These are phyloP conservation scores for Claviceps spartinae DNA, from an alignment of 2,329 filamentous ascomycete genomes.

Conservation along the genomic window DNA sequence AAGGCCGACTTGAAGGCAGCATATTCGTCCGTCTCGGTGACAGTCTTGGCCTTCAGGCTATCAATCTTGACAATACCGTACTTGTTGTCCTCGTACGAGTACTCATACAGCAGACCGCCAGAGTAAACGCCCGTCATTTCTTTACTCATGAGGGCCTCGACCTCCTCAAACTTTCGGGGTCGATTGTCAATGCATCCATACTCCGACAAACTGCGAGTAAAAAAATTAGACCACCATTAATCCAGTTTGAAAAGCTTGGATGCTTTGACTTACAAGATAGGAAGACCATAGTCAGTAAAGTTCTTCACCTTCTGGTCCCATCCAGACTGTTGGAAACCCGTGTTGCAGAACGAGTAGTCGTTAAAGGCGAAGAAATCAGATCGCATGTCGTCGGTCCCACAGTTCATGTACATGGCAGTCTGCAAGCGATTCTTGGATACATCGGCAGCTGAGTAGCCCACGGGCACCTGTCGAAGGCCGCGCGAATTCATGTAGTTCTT, in stretches of 20 bases:
- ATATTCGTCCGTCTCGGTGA: constrained; percentile 50
- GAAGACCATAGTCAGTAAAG: constrained; percentile 74
- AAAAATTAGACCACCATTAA: too few relatives aligned
- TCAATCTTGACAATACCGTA: constrained; percentile 69
- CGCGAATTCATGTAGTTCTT: constrained; percentile 53
- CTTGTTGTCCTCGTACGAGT: constrained; percentile 63
- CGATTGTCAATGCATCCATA: constrained; percentile 78
- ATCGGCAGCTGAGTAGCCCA: constrained; percentile 68
- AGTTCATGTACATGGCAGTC: constrained; percentile 89
- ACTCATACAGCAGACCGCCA: constrained; percentile 93
- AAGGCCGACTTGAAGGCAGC: constrained; percentile 35
- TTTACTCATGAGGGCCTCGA: constrained; percentile 62
- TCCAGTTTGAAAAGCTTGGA: not conserved
- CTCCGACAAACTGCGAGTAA: constrained; percentile 55
- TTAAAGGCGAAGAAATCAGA: constrained; percentile 86
- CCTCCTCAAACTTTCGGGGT: constrained; percentile 64
- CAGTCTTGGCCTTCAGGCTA: constrained; percentile 37
- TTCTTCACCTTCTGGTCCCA: constrained; percentile 84
- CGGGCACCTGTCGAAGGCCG: constrained; percentile 52
- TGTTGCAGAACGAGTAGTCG: constrained; percentile 79
- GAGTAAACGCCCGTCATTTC: constrained; percentile 88
- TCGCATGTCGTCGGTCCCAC: constrained; percentile 68
- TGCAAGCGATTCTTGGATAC: constrained; percentile 74
- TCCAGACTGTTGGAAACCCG: constrained; percentile 54
- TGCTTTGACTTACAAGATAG: constrained; percentile 50